Evolutionary conservation across 2,329 filamentous ascomycete species (phyloP).

Genomic region (Herpotrichia juniperi): DNA sequence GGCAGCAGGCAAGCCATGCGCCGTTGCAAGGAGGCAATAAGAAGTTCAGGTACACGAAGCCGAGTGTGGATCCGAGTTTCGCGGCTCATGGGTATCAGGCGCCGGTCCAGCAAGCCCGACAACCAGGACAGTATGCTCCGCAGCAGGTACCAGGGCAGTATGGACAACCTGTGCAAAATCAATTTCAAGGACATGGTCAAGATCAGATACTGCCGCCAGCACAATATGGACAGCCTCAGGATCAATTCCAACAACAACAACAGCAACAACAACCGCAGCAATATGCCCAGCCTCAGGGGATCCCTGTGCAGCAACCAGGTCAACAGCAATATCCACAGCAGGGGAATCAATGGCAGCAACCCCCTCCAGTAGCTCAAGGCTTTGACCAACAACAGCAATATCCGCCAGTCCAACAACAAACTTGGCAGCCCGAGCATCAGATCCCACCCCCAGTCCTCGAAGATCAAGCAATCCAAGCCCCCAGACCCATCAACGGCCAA

Average conservation of each 20-base stretch:
- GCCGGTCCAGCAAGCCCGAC: conserved; percentile 17
- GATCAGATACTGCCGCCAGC: conserved; percentile 13
- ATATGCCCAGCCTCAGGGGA: conserved; percentile 1
- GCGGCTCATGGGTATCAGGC: conserved; percentile 28
- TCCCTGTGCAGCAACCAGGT: neutral
- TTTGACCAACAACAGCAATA: conserved; percentile 21
- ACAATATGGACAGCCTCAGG: conserved; percentile 13
- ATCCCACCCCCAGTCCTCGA: conserved; percentile 18
- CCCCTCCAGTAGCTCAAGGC: neutral
- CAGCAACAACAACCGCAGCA: conserved; percentile 2
- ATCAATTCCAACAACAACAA: conserved; percentile 3
- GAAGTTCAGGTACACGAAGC: conserved; percentile 40
- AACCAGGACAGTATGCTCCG: conserved; percentile 6
- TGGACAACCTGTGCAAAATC: conserved; percentile 19
- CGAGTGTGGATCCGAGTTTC: conserved; percentile 30
- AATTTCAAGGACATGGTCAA: conserved; percentile 17
- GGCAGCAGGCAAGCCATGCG: conserved; percentile 45
- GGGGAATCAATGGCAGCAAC: conserved; percentile 4
- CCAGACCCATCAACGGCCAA: conserved; percentile 31
- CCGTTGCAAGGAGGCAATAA: conserved; percentile 36
- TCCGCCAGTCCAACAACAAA: conserved; percentile 17
- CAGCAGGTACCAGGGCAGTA: conserved; percentile 16
- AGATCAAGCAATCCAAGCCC: conserved; percentile 31
- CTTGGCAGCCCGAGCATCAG: conserved; percentile 31
- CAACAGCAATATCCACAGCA: conserved; percentile 5